Evolutionary conservation across 148 eudicot species (phyloP).

Genomic region (Persicaria tinctoria): DNA sequence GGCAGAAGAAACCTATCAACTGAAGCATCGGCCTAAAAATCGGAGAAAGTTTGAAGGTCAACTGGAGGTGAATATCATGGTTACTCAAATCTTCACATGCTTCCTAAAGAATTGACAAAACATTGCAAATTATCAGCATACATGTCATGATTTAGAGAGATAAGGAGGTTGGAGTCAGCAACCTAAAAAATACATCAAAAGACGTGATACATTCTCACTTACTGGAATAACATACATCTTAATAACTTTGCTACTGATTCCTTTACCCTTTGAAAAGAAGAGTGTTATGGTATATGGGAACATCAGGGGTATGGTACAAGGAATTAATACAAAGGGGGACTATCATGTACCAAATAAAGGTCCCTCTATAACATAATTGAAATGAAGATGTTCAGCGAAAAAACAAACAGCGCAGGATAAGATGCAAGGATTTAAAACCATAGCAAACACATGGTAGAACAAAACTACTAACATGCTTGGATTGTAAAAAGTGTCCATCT

Average conservation of each 20-base stretch:
- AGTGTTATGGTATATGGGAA: background rate
- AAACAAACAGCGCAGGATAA: background rate
- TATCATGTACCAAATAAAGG: background rate
- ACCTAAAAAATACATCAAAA: background rate
- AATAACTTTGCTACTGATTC: slow-evolving; percentile 26
- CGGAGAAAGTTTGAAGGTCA: no score
- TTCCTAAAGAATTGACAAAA: slow-evolving; percentile 20
- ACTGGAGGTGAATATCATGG: slow-evolving; percentile 22
- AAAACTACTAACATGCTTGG: slow-evolving; percentile 14
- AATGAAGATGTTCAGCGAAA: background rate
- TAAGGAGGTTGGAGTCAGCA: background rate
- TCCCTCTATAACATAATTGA: background rate
- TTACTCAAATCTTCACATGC: slow-evolving; percentile 38
- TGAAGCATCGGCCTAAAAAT: no score
- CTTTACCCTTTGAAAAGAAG: slow-evolving; percentile 12
- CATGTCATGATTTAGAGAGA: background rate
- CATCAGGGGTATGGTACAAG: background rate
- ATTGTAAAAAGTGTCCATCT: slow-evolving; percentile 19
- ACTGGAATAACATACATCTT: slow-evolving; percentile 36
- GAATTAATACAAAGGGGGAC: background rate
- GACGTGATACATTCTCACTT: slow-evolving; percentile 23
- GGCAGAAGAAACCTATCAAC: no score
- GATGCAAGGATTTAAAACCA: background rate
- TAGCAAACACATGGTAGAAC: background rate
- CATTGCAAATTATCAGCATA: background rate